Percentiles rank a stretch among this genome's conserved stretches.
phyloP scores from a whole-genome alignment of 495 filamentous ascomycete species.

The Penicillium cosmopolitanum region DNA sequence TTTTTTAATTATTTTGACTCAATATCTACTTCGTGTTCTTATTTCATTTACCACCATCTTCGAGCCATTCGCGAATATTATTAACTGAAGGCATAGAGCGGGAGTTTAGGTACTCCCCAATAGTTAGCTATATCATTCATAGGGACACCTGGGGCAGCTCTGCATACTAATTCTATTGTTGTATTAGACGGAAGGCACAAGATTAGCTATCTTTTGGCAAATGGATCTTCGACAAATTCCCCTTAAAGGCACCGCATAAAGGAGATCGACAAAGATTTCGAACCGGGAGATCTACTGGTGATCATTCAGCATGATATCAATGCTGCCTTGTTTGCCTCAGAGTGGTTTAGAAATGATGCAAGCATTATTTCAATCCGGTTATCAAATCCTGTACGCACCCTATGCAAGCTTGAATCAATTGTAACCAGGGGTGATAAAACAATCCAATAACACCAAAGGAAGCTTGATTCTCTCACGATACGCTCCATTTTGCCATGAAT shows the following conservation, averaged over 20 bases:
- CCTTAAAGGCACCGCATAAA: neutral
- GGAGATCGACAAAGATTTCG: neutral
- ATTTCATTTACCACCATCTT: too few relatives aligned
- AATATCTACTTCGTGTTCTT: neutral
- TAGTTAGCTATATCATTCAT: too few relatives aligned
- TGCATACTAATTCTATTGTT: too few relatives aligned
- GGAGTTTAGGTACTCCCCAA: neutral
- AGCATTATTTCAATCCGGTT: conserved; percentile 1
- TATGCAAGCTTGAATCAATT: neutral
- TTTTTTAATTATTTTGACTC: neutral
- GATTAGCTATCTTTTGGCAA: neutral
- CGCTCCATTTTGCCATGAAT: too few relatives aligned
- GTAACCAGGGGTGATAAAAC: neutral
- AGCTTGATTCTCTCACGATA: too few relatives aligned
- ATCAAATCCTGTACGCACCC: neutral
- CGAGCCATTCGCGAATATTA: neutral
- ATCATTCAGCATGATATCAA: conserved; percentile 2
- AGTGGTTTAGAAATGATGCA: neutral
- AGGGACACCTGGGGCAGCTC: too few relatives aligned
- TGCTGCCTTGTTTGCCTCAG: neutral
- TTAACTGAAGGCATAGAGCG: neutral
- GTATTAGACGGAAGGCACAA: too few relatives aligned
- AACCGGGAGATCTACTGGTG: conserved; percentile 3
- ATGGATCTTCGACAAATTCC: neutral
- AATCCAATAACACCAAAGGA: too few relatives aligned